phyloP scores from a whole-genome alignment of 768 basidiomycete species.

The Russula virescens region DNA sequence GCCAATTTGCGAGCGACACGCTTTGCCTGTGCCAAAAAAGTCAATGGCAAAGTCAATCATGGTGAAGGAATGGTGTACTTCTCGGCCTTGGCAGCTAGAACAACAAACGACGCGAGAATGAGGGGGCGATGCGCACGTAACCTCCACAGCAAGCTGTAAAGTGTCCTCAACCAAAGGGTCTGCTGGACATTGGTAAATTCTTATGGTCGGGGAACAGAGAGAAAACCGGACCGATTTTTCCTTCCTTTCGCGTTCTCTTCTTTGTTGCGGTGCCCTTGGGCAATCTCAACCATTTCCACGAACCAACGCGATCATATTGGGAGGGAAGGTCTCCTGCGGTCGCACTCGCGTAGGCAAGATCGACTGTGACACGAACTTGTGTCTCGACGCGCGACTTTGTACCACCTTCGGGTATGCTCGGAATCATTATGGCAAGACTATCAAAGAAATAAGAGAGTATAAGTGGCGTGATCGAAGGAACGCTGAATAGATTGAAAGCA shows the following conservation, averaged over 20 bases:
- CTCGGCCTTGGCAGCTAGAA: slow-evolving; percentile 81
- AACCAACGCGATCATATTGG: slow-evolving; percentile 77
- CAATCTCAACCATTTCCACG: slow-evolving; percentile 83
- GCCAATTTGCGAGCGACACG: slow-evolving; percentile 86
- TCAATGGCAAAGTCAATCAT: slow-evolving; percentile 17
- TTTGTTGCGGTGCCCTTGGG: slow-evolving; percentile 82
- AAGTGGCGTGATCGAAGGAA: neutral
- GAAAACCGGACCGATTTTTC: slow-evolving; percentile 58
- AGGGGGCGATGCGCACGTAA: slow-evolving; percentile 79
- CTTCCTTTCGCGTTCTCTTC: slow-evolving; percentile 76
- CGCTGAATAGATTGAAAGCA: neutral
- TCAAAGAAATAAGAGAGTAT: neutral
- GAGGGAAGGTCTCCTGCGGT: slow-evolving; percentile 49
- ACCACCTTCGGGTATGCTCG: slow-evolving; percentile 75
- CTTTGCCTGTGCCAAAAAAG: slow-evolving; percentile 55
- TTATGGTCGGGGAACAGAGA: neutral
- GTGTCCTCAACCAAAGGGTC: slow-evolving; percentile 66
- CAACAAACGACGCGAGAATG: slow-evolving; percentile 74
- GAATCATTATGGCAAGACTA: slow-evolving; percentile 77
- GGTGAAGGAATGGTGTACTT: slow-evolving; percentile 43
- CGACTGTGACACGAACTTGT: slow-evolving; percentile 80
- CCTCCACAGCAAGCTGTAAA: slow-evolving; percentile 63
- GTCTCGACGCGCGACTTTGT: slow-evolving; percentile 95
- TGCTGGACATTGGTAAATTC: slow-evolving; percentile 26
- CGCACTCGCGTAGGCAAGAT: slow-evolving; percentile 61